Evolutionary conservation across 2,329 filamentous ascomycete genomes (phyloP).

Genomic region (Lithohypha guttulata): DNA sequence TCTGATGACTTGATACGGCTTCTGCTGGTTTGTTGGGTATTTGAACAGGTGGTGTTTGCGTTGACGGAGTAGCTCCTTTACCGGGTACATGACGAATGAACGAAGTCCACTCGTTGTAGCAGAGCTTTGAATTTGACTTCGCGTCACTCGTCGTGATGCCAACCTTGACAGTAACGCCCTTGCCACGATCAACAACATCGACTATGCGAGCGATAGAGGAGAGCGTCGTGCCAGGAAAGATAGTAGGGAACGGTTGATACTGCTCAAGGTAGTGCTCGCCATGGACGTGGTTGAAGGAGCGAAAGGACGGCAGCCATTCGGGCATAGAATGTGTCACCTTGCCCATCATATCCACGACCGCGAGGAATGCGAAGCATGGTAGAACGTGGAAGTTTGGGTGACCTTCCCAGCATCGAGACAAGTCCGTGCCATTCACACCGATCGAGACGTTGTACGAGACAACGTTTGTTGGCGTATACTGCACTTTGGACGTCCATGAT

Average conservation of each 20-base stretch:
- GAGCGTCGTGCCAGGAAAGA: constrained; percentile 7
- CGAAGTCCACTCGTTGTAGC: constrained; percentile 14
- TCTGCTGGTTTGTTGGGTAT: constrained; percentile 8
- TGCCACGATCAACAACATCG: constrained; percentile 12
- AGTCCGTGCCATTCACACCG: constrained; percentile 10
- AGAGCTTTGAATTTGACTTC: constrained; percentile 8
- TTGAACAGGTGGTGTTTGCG: constrained; percentile 1
- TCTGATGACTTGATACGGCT: constrained; percentile 7
- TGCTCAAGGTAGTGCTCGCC: constrained; percentile 13
- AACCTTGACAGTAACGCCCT: constrained; percentile 11
- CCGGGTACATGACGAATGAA: constrained; percentile 13
- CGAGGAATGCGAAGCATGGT: constrained; percentile 10
- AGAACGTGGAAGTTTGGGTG: constrained; percentile 12
- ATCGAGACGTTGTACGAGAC: constrained; percentile 15
- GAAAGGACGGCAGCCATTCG: constrained; percentile 11
- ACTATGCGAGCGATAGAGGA: constrained; percentile 9
- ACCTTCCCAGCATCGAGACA: constrained; percentile 11
- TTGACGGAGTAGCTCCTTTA: constrained; percentile 6
- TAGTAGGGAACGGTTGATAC: constrained; percentile 8
- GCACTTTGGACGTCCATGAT: constrained; percentile 9
- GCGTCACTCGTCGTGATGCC: constrained; percentile 12
- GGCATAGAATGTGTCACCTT: constrained; percentile 9
- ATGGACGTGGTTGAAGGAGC: constrained; percentile 13
- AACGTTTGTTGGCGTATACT: constrained; percentile 10
- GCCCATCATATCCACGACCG: constrained; percentile 12